These are phyloP conservation scores for Yamadazyma mexicana DNA, from an alignment of 1,139 yeast species.

Conservation along the genomic window DNA sequence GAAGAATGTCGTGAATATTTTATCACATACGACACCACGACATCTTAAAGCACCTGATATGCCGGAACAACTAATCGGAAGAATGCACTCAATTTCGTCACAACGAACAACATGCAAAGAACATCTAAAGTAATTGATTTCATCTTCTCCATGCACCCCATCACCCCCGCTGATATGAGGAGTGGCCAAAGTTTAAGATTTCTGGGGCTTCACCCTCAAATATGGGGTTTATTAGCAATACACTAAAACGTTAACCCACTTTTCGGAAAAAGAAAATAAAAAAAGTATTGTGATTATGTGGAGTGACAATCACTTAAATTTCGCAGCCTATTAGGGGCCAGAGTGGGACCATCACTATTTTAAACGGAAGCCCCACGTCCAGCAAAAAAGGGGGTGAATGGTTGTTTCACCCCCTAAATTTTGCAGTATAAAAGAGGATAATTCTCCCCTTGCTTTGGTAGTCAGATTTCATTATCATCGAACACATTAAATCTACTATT, in stretches of 20 bases:
- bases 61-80: no score
- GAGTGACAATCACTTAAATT: conserved; percentile 15
- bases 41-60: no score
- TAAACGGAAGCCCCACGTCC: neutral
- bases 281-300: conserved; percentile 9
- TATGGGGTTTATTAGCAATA: neutral
- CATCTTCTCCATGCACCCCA: no score
- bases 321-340: conserved; percentile 5
- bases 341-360: neutral
- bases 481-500: conserved; percentile 7
- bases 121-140: no score
- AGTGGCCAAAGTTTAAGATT: no score
- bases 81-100: no score
- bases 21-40: no score
- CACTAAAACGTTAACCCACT: conserved; percentile 3
- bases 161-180: no score
- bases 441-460: neutral
- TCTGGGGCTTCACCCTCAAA: no score
- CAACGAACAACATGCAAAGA: no score
- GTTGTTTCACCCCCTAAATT: no score
- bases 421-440: neutral
- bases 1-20: no score
- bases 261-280: neutral
- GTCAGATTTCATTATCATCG: neutral
- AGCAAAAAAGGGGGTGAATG: neutral